Evolutionary conservation across 2,329 filamentous ascomycete species (phyloP).

Genomic region (Fusarium papillatum): DNA sequence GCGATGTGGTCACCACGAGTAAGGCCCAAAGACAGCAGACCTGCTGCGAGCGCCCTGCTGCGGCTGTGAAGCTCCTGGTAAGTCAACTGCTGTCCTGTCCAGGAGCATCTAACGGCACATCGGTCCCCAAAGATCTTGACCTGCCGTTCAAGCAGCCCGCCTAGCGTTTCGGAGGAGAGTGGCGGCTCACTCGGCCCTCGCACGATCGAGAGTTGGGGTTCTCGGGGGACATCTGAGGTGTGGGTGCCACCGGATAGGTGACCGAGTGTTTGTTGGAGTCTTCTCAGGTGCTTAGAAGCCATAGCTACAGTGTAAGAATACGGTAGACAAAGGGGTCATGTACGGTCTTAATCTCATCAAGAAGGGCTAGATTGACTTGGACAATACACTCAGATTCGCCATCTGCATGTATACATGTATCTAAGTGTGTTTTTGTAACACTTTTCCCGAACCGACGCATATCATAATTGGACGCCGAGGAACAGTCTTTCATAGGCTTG

Average conservation of each 20-base stretch:
- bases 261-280: not conserved
- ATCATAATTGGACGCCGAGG: not conserved
- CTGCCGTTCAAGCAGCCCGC: not conserved
- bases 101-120: not conserved
- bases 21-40: not conserved
- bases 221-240: not conserved
- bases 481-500: not conserved
- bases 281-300: not conserved
- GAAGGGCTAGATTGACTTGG: not conserved
- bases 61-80: not conserved
- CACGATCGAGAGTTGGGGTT: slow-evolving; percentile 7
- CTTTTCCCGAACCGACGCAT: not conserved
- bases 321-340: not conserved
- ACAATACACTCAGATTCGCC: not conserved
- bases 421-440: not conserved
- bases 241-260: not conserved
- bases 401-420: not conserved
- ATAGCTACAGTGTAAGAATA: not conserved
- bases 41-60: not conserved
- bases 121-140: not conserved
- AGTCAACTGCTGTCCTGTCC: not conserved
- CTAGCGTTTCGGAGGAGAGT: not conserved
- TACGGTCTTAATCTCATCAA: not conserved
- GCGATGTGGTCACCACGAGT: not conserved
- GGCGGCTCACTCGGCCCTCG: not conserved